phyloP scores from a whole-genome alignment of 208 protist genomes.

The Wallacemonas rigidus region DNA sequence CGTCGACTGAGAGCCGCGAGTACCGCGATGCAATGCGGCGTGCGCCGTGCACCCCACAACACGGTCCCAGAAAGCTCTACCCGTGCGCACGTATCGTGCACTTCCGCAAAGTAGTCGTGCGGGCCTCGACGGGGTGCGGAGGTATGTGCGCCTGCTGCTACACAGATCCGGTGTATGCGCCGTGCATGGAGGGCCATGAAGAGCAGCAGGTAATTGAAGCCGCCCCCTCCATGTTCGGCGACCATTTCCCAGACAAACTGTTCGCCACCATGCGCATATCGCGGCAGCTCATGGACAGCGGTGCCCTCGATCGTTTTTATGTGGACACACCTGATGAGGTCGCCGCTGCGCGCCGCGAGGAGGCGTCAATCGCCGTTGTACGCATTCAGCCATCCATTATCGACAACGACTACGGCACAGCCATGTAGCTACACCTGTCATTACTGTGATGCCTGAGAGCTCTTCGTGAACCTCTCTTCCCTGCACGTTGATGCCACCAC shows the following conservation, averaged over 20 bases:
- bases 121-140: constrained; percentile 5
- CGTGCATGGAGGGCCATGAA: constrained; percentile 44
- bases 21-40: constrained; percentile 46
- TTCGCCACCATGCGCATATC: constrained; percentile 50
- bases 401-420: constrained; percentile 10
- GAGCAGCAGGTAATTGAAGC: constrained; percentile 76
- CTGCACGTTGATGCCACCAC: no score
- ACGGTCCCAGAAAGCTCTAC: constrained; percentile 42
- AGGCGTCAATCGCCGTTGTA: constrained; percentile 36
- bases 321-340: constrained; percentile 21
- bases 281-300: constrained; percentile 40
- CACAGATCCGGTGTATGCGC: constrained; percentile 67
- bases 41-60: constrained; percentile 19
- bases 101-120: constrained; percentile 60
- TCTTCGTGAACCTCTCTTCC: not conserved
- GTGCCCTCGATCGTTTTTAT: constrained; percentile 82
- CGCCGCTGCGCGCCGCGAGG: not conserved
- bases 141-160: constrained; percentile 25
- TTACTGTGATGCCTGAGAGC: not conserved
- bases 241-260: constrained; percentile 89
- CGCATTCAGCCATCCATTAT: not conserved
- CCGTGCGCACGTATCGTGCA: constrained; percentile 73
- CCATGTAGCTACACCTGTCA: constrained; percentile 5
- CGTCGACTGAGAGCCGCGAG: constrained; percentile 28
- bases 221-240: constrained; percentile 74